Evolutionary conservation across 208 protist species (phyloP).

Genomic region (Leishmania martiniquensis): DNA sequence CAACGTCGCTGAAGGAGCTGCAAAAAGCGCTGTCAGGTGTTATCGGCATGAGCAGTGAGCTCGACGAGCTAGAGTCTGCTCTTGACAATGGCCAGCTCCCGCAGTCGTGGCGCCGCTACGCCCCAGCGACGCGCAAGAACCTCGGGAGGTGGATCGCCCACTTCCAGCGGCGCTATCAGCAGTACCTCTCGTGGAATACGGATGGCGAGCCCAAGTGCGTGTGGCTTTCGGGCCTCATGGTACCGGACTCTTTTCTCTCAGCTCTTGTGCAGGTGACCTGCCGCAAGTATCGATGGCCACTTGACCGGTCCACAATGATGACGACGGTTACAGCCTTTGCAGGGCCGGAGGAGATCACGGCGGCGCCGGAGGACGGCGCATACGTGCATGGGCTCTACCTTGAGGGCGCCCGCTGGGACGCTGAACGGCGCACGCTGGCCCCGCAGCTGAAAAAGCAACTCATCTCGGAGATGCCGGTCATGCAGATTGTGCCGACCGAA

Average conservation of each 20-base stretch:
- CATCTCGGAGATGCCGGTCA: conserved; percentile 96
- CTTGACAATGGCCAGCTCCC: conserved; percentile 97
- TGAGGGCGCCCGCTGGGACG: conserved; percentile 98
- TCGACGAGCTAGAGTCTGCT: conserved; percentile 94
- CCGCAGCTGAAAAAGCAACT: conserved; percentile 97
- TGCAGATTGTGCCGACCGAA: conserved; percentile 98
- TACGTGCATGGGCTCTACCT: conserved; percentile 97
- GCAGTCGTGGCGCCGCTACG: conserved; percentile 89
- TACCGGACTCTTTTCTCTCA: conserved; percentile 98
- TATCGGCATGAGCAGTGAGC: conserved; percentile 97
- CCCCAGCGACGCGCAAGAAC: conserved; percentile 96
- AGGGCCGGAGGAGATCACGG: conserved; percentile 71
- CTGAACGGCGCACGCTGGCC: conserved; percentile 70
- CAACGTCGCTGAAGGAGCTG: conserved; percentile 93
- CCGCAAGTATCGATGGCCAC: conserved; percentile 97
- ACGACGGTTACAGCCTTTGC: conserved; percentile 93
- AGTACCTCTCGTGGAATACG: conserved; percentile 96
- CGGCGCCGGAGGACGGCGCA: conserved; percentile 93
- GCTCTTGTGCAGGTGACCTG: conserved; percentile 98
- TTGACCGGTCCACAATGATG: conserved; percentile 97
- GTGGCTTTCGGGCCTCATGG: conserved; percentile 99
- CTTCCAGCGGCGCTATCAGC: conserved; percentile 92
- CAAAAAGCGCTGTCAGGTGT: conserved; percentile 96
- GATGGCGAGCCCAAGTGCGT: conserved; percentile 97
- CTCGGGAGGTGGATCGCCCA: conserved; percentile 97